Evolutionary conservation across 257 asterid species (phyloP).

Genomic region (Nicotiana undulata): DNA sequence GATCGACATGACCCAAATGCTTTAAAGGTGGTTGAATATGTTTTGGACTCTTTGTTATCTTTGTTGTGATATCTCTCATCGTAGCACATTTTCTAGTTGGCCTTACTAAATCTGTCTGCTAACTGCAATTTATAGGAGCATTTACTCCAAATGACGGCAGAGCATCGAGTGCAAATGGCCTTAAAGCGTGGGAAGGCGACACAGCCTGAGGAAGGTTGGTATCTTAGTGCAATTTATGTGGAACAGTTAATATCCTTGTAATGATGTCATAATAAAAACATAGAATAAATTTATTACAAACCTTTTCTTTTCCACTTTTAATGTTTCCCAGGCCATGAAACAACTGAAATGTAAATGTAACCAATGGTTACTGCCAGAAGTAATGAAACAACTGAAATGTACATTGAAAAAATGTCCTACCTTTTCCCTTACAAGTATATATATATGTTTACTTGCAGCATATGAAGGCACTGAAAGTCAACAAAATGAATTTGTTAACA

Average conservation of each 20-base stretch:
- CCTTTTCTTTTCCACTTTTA: background rate
- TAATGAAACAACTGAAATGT: background rate
- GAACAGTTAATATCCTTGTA: background rate
- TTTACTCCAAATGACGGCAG: slow-evolving; percentile 70
- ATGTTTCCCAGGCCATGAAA: background rate
- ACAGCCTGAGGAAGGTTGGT: slow-evolving; percentile 57
- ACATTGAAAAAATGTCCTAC: background rate
- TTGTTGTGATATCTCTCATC: background rate
- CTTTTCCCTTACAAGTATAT: background rate
- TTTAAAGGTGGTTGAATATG: slow-evolving; percentile 52
- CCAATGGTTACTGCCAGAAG: background rate
- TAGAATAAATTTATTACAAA: background rate
- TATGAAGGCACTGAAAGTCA: background rate
- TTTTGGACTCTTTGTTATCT: background rate
- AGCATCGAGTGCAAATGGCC: slow-evolving; percentile 70
- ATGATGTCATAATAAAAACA: background rate
- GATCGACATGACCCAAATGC: slow-evolving; percentile 79
- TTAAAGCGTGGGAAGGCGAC: slow-evolving; percentile 66
- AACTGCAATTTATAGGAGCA: slow-evolving; percentile 54
- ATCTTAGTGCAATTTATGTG: background rate
- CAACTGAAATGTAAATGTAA: background rate
- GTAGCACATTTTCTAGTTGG: background rate
- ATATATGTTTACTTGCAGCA: background rate
- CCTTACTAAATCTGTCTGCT: background rate
- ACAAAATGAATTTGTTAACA: background rate